Evolutionary conservation across 2,329 filamentous ascomycete genomes (phyloP), one percentile per base, ranked within the genome.

Genomic region (Aquanectria penicillioides): DNA sequence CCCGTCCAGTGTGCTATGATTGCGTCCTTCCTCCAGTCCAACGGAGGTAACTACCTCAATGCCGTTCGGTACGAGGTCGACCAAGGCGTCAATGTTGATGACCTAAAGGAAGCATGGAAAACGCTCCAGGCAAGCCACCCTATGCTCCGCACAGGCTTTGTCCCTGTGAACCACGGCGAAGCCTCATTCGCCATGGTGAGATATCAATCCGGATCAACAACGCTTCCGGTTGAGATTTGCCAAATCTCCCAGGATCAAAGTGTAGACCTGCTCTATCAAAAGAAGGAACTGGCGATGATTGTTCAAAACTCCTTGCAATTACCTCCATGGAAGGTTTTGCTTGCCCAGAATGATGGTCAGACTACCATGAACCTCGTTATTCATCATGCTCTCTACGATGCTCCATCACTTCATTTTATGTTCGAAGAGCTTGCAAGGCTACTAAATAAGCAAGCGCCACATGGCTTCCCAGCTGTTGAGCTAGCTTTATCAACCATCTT

Each of bases 351-450:
- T 1, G 52, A 68, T 0, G 46, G 61, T 0, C 38, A 49, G 1
- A 29, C 61, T 5, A 66, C 44, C 3, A 80, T 84, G 74, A 77
- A 83, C 41, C 62, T 87, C 4, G 71, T 79, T 2, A 81, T 93
- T 3, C 90, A 96, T 62, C 94, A 97, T 75, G 91, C 91, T 1
- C 78, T 97, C 0, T 97, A 96, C 65, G 94, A 97, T 77, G 94
- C 93, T 0, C 82, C 86, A 34, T 93, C 92, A 8, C 77, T 97
- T 10, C 79, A 85, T 4, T 69, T 80, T 1, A 81, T 97, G 1
- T 75, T 97, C 2, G 69, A 78, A 0, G 85, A 90, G 64, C 78
- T 97, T 11, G 63, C 68, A 1, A 44, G 41, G 2, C 28, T 72
- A 6, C 33, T 81, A 5, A 50, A 63, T 3, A 68, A 68, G 7